A percentile compares a stretch with the other conserved stretches of the same genome.
These are phyloP conservation scores for Bimuria novae-zelandiae DNA, from an alignment of 2,329 filamentous ascomycete species.

Conservation along the genomic window DNA sequence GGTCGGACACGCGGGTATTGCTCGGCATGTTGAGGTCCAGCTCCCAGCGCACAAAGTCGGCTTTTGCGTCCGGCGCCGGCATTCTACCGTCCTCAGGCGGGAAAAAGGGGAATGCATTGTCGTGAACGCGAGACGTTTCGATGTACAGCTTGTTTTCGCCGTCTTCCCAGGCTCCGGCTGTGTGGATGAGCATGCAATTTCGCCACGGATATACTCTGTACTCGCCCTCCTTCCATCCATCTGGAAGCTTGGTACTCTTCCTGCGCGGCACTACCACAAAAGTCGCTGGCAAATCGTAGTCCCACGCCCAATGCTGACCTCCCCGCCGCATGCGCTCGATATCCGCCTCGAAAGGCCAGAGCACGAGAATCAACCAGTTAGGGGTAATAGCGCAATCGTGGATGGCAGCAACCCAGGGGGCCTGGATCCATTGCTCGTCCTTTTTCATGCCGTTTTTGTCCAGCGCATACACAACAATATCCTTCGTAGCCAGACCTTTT, in stretches of 20 bases:
- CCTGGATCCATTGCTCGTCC: constrained; percentile 42
- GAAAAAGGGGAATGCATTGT: constrained; percentile 53
- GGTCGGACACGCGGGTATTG: constrained; percentile 26
- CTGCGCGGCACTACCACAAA: constrained; percentile 31
- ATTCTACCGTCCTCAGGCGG: constrained; percentile 45
- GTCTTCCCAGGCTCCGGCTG: constrained; percentile 38
- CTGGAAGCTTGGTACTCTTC: constrained; percentile 13
- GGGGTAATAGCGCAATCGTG: constrained; percentile 51
- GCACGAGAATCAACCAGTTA: constrained; percentile 34
- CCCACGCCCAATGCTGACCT: constrained; percentile 49
- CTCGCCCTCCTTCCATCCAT: constrained; percentile 44
- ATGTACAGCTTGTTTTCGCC: constrained; percentile 34
- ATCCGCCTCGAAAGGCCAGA: constrained; percentile 32
- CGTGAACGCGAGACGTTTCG: constrained; percentile 44
- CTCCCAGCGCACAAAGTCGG: constrained; percentile 32
- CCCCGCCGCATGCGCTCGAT: constrained; percentile 47
- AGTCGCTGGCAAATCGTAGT: constrained; percentile 36
- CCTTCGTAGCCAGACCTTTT: constrained; percentile 46
- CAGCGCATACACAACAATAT: constrained; percentile 46
- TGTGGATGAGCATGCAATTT: constrained; percentile 47
- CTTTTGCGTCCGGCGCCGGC: constrained; percentile 29
- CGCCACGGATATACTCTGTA: no score
- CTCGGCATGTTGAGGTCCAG: constrained; percentile 37
- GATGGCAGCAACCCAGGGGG: constrained; percentile 47
- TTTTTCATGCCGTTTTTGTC: constrained; percentile 33